A percentile compares a stretch with the other conserved stretches of the same genome.
Conservation (phyloP, 1,284 basidiomycete genomes). For the Vanrija sp. region DNA sequence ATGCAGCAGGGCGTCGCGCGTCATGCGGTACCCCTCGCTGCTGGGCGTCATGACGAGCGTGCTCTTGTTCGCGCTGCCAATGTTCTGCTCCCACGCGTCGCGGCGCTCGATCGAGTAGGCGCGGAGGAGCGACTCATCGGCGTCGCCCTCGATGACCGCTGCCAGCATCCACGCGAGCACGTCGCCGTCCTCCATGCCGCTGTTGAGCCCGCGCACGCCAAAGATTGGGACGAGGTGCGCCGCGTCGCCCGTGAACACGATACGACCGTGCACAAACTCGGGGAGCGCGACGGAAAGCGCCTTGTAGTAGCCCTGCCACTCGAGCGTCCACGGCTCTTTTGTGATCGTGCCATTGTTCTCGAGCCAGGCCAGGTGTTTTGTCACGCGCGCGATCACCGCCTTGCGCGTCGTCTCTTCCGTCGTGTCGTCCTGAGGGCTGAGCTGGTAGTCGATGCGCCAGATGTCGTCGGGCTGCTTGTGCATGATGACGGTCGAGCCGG, state of each 20-base stretch:
- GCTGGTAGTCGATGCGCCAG: slow-evolving; percentile 23
- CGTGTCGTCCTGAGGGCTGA: slow-evolving; percentile 10
- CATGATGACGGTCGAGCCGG: slow-evolving; percentile 18
- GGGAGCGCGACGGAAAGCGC: slow-evolving; percentile 15
- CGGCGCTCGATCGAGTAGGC: slow-evolving; percentile 15
- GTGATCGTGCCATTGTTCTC: slow-evolving; percentile 22
- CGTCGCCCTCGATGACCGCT: slow-evolving; percentile 10
- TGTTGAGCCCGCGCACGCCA: slow-evolving; percentile 17
- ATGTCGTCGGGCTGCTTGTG: slow-evolving; percentile 23
- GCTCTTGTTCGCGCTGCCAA: slow-evolving; percentile 13
- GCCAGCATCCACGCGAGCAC: slow-evolving; percentile 18
- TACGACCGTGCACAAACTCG: slow-evolving; percentile 10
- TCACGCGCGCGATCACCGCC: slow-evolving; percentile 13
- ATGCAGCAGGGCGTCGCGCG: slow-evolving; percentile 16
- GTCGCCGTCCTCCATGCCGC: slow-evolving; percentile 21
- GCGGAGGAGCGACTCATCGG: slow-evolving; percentile 9
- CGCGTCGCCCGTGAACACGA: slow-evolving; percentile 18
- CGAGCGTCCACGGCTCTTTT: slow-evolving; percentile 18
- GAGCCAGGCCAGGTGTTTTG: slow-evolving; percentile 18
- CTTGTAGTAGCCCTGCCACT: slow-evolving; percentile 22
- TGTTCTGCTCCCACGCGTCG: slow-evolving; percentile 22
- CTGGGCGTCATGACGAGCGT: slow-evolving; percentile 21
- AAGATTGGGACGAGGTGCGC: slow-evolving; percentile 21
- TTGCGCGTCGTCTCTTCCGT: slow-evolving; percentile 12
- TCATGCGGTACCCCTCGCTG: slow-evolving; percentile 13